Evolutionary conservation across 192 early-diverging fungal genomes (phyloP).

Genomic region (Umbelopsis isabellina): DNA sequence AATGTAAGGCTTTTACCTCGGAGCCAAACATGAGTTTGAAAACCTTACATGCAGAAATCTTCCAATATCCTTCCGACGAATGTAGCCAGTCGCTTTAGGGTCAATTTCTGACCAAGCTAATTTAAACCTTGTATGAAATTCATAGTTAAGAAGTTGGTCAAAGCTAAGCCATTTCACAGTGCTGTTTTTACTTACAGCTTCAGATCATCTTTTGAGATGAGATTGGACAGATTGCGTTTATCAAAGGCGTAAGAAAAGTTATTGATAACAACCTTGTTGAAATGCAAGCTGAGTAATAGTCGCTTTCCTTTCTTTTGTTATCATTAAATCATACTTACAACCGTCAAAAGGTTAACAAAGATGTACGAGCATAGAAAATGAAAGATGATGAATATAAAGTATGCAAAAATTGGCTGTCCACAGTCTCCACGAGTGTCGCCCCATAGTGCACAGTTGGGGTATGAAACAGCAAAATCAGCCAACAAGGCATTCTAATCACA

Average conservation of each 20-base stretch:
- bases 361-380: slow-evolving; percentile 38
- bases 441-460: slow-evolving; percentile 14
- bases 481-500: slow-evolving; percentile 27
- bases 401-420: slow-evolving; percentile 22
- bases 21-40: neutral
- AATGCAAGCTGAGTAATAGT: neutral
- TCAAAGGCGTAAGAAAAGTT: slow-evolving; percentile 39
- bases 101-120: slow-evolving; percentile 26
- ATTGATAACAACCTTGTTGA: slow-evolving; percentile 30
- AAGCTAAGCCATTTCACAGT: neutral
- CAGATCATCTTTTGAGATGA: slow-evolving; percentile 25
- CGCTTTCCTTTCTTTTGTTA: too few species aligned
- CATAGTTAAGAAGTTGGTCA: neutral
- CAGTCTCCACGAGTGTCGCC: slow-evolving; percentile 20
- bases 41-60: slow-evolving; percentile 28
- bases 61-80: slow-evolving; percentile 23
- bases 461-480: slow-evolving; percentile 25
- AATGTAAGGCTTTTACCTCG: neutral
- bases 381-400: slow-evolving; percentile 28
- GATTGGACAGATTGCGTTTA: slow-evolving; percentile 27
- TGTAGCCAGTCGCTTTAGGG: slow-evolving; percentile 30
- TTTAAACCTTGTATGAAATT: slow-evolving; percentile 18
- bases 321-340: slow-evolving; percentile 20
- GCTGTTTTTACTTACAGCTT: slow-evolving; percentile 14
- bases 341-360: slow-evolving; percentile 35